Evolutionary conservation across 192 early-diverging fungal genomes (phyloP).

Genomic region (Oehlia diaphana): DNA sequence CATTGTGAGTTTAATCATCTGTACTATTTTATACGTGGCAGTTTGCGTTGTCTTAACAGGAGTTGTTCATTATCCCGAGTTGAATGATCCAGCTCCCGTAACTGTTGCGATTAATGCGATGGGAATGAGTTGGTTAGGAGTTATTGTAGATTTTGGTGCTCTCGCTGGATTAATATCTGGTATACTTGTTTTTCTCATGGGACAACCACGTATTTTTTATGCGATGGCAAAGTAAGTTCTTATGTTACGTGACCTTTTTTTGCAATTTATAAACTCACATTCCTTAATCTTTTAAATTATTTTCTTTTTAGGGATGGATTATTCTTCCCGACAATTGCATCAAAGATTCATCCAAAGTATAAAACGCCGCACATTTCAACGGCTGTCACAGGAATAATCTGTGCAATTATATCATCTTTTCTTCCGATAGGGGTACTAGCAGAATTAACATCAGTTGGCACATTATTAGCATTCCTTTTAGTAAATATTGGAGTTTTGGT

Average conservation of each 20-base stretch:
- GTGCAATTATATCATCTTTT: slow-evolving; percentile 66
- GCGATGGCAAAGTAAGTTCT: slow-evolving; percentile 66
- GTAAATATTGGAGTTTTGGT: slow-evolving; percentile 77
- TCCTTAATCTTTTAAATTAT: background rate
- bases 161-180: slow-evolving; percentile 79
- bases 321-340: slow-evolving; percentile 63
- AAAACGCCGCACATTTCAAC: slow-evolving; percentile 78
- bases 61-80: slow-evolving; percentile 57
- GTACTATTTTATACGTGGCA: background rate
- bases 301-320: slow-evolving; percentile 63
- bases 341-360: slow-evolving; percentile 69
- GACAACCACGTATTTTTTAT: slow-evolving; percentile 86
- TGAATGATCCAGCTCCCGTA: slow-evolving; percentile 58
- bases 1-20: slow-evolving; percentile 58
- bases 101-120: slow-evolving; percentile 46
- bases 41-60: slow-evolving; percentile 72
- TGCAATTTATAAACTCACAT: too few relatives aligned
- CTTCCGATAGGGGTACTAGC: slow-evolving; percentile 82
- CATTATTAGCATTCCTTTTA: slow-evolving; percentile 81
- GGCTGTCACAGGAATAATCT: slow-evolving; percentile 61
- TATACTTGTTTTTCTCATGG: slow-evolving; percentile 71
- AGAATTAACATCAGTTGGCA: slow-evolving; percentile 85
- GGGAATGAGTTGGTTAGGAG: slow-evolving; percentile 64
- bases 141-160: slow-evolving; percentile 78
- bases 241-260: background rate